Evolutionary conservation across 352 stramenopile genomes (phyloP), one percentile per base, ranked within the genome.

Genomic region (Phytopythium litorale): DNA sequence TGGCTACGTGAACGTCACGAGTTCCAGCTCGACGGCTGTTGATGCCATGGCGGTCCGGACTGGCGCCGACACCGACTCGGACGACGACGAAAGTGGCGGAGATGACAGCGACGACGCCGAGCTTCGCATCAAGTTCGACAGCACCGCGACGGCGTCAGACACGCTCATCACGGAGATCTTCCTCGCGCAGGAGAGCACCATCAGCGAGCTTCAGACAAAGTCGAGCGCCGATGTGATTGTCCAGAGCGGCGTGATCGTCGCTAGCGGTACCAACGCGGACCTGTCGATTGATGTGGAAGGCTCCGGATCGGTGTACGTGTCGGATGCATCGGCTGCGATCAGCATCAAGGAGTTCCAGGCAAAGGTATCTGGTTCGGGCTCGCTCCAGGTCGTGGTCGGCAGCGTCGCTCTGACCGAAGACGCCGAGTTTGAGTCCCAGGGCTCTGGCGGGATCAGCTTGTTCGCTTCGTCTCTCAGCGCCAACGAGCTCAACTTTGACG

Each of bases 221-320:
- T 66, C 60, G 23, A 69, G 64, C 18, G 65, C 58, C 16, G 57
- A 73, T 18, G 56, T 78, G 1, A 65, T 78, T 7, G 48, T 78
- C 19, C 59, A 73, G 58, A 55, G 72, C 23, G 65, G 62, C 15
- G 71, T 73, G 53, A 38, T 78, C 16, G 56, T 69, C 42, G 48
- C 67, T 1, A 71, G 49, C 21, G 68, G 58, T 38, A 69, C 62
- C 32, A 73, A 55, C 4, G 57, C 58, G 7, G 67, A 75, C 42
- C 53, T 78, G 16, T 54, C 69, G 38, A 53, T 78, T 16, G 67
- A 78, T 28, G 62, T 51, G 3, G 65, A 48, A 13, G 64, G 63
- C 23, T 71, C 71, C 11, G 75, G 71, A 48, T 64, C 60, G n/a
- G 62, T 78, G 33, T 73, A 68, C 50, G 67, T 78, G 49, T 71